These are phyloP conservation scores for Alectoria sarmentosa DNA, from an alignment of 495 filamentous ascomycete genomes.

Conservation along the genomic window DNA sequence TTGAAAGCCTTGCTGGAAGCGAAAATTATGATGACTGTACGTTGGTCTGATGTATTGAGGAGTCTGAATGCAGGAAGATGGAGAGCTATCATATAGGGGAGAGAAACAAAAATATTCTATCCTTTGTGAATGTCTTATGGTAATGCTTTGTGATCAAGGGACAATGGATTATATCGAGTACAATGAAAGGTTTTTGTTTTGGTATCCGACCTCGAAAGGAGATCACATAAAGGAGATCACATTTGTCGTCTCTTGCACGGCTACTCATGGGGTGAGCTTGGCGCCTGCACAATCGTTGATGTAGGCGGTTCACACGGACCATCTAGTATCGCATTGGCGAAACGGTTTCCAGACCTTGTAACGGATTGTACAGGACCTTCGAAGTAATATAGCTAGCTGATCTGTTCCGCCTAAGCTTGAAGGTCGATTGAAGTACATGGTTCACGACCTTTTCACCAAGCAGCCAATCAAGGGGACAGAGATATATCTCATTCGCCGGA, in stretches of 20 bases:
- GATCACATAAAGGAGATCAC: neutral
- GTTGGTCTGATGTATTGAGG: no score
- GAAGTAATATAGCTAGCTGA: neutral
- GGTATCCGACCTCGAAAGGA: no score
- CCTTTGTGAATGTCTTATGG: no score
- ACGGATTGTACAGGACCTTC: neutral
- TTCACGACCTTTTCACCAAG: neutral
- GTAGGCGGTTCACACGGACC: neutral
- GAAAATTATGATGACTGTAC: no score
- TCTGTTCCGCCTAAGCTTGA: neutral
- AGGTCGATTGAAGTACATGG: neutral
- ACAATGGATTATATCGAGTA: no score
- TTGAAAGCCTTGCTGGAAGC: no score
- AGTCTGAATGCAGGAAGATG: no score
- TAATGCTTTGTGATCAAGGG: no score
- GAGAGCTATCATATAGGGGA: no score
- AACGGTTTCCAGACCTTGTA: neutral
- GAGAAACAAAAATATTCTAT: no score
- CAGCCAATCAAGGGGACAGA: neutral
- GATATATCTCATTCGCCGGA: neutral
- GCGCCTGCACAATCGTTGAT: neutral
- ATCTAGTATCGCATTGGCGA: neutral
- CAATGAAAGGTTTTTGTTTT: no score
- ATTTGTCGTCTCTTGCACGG: neutral
- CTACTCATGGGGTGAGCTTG: neutral